phyloP scores from a whole-genome alignment of 768 basidiomycete species.

The Leucocoprinus leucothites region DNA sequence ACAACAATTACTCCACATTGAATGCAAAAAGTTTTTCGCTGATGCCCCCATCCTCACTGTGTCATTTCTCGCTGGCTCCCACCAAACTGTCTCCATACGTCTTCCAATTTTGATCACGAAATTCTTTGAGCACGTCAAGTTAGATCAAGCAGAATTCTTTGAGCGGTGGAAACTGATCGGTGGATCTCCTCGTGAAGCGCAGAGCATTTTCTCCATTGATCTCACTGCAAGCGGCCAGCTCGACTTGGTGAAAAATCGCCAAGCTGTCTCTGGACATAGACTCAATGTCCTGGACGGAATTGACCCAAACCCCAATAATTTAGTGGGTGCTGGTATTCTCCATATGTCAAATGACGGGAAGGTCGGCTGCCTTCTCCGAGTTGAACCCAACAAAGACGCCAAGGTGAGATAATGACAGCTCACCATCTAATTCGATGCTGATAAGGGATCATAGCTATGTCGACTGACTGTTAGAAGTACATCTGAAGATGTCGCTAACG shows the following conservation, averaged over 20 bases:
- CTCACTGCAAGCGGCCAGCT: constrained; percentile 68
- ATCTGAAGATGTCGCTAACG: constrained; percentile 81
- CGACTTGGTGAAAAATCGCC: constrained; percentile 68
- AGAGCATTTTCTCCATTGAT: constrained; percentile 78
- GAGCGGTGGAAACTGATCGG: constrained; percentile 98
- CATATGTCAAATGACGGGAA: constrained; percentile 92
- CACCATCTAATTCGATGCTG: not conserved
- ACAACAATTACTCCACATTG: constrained; percentile 90
- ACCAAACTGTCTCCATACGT: constrained; percentile 79
- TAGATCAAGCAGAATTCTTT: constrained; percentile 86
- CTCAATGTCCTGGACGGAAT: constrained; percentile 78
- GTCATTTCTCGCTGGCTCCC: constrained; percentile 90
- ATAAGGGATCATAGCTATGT: constrained; percentile 60
- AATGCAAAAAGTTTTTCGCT: constrained; percentile 87
- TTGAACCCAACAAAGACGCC: constrained; percentile 95
- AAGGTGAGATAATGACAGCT: constrained; percentile 53
- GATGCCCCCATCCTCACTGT: constrained; percentile 76
- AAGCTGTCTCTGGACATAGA: constrained; percentile 75
- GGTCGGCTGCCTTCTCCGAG: constrained; percentile 88
- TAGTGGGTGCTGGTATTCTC: constrained; percentile 94
- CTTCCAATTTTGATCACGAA: constrained; percentile 87
- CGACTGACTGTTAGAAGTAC: constrained; percentile 93
- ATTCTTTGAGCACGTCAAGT: constrained; percentile 91
- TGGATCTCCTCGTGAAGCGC: constrained; percentile 90
- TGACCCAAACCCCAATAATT: constrained; percentile 92